Percentiles rank a stretch among this genome's conserved stretches.
phyloP scores from a whole-genome alignment of 2,329 filamentous ascomycete genomes.

The Macroventuria anomochaeta region DNA sequence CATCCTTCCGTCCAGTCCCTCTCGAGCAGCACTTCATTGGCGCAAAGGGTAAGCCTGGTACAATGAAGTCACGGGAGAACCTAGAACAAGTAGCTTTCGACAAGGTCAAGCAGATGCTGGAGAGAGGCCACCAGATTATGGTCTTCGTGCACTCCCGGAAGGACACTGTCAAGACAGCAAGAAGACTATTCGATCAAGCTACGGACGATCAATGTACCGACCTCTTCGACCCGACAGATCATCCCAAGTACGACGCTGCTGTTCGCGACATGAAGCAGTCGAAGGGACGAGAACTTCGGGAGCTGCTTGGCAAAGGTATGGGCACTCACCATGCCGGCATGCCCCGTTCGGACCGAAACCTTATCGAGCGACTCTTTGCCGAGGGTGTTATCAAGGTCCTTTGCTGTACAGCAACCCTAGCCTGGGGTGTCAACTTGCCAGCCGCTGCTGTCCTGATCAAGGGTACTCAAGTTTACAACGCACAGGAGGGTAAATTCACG shows the following conservation, averaged over 20 bases:
- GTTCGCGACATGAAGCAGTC: slow-evolving; percentile 84
- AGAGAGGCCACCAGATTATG: slow-evolving; percentile 95
- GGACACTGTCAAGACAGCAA: slow-evolving; percentile 88
- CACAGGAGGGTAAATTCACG: slow-evolving; percentile 94
- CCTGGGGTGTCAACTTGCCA: slow-evolving; percentile 98
- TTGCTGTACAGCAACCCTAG: slow-evolving; percentile 96
- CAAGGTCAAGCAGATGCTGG: slow-evolving; percentile 92
- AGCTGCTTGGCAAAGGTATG: slow-evolving; percentile 87
- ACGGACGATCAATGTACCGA: slow-evolving; percentile 78
- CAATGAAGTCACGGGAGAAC: slow-evolving; percentile 84
- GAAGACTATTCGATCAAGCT: slow-evolving; percentile 85
- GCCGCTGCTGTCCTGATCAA: slow-evolving; percentile 98
- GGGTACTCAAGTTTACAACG: slow-evolving; percentile 94
- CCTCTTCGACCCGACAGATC: slow-evolving; percentile 79
- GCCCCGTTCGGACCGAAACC: slow-evolving; percentile 89
- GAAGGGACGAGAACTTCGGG: slow-evolving; percentile 84
- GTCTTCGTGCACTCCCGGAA: slow-evolving; percentile 98
- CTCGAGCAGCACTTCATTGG: slow-evolving; percentile 97
- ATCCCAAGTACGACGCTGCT: slow-evolving; percentile 81
- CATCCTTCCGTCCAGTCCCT: slow-evolving; percentile 93
- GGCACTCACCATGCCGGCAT: slow-evolving; percentile 97
- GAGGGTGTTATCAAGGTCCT: slow-evolving; percentile 95
- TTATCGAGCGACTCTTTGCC: slow-evolving; percentile 91
- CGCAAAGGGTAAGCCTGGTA: slow-evolving; percentile 87
- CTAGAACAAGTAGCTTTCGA: slow-evolving; percentile 87